Evolutionary conservation across 1,284 basidiomycete genomes (phyloP).

Genomic region (Rhodofomes roseus): DNA sequence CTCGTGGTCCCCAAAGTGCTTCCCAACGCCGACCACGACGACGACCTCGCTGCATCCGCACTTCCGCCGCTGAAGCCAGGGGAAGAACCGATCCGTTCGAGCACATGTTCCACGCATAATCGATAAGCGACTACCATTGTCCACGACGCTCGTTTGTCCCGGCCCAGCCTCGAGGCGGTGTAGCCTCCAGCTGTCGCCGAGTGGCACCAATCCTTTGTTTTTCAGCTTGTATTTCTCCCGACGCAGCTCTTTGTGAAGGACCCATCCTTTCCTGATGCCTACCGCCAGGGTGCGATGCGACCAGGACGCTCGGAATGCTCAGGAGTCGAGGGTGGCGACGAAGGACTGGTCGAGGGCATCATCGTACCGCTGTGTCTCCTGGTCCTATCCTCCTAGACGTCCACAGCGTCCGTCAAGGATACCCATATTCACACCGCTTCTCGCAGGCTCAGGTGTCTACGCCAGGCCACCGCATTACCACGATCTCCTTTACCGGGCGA

Average conservation of each 20-base stretch:
- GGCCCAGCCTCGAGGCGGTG: not conserved
- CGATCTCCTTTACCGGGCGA: constrained; percentile 18
- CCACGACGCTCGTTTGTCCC: constrained; percentile 2
- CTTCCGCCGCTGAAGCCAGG: not conserved
- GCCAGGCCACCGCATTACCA: constrained; percentile 27
- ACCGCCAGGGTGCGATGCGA: not conserved
- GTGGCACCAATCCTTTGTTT: not conserved
- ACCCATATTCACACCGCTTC: constrained; percentile 1
- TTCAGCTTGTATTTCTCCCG: not conserved
- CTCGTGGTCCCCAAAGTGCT: not conserved
- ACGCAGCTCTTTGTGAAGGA: not conserved
- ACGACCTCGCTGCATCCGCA: not conserved
- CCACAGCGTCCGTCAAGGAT: not conserved
- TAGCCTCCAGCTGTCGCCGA: not conserved
- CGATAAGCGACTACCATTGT: not conserved
- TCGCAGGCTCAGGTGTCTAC: constrained; percentile 7
- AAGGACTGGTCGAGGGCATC: constrained; percentile 24
- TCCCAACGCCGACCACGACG: not conserved
- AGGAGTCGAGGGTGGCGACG: constrained; percentile 19
- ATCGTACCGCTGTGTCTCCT: constrained; percentile 22
- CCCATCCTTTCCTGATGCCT: not conserved
- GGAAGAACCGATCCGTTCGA: not conserved
- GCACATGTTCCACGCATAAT: not conserved
- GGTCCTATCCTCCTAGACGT: constrained; percentile 20
- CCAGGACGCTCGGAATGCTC: constrained; percentile 1